These are phyloP conservation scores for Flaveria robusta DNA, from an alignment of 129 eudicot genomes.

Conservation along the genomic window DNA sequence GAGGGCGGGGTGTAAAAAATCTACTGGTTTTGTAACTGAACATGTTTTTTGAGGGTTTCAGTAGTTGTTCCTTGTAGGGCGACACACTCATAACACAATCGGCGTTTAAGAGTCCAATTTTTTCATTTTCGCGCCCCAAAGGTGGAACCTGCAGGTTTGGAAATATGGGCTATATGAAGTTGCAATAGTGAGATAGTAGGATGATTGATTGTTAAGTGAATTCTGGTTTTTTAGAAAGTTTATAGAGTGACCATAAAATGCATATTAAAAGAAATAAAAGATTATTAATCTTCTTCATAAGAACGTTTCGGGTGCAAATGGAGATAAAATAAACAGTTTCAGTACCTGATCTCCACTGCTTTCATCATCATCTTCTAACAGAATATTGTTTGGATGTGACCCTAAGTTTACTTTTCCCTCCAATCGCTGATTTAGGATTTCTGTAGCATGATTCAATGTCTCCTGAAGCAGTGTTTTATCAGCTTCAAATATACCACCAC, in stretches of 20 bases:
- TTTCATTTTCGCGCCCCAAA: conserved; percentile 30
- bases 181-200: background rate
- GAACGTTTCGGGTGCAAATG: background rate
- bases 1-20: conserved; percentile 43
- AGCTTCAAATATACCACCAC: conserved; percentile 35
- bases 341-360: conserved; percentile 47
- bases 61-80: conserved; percentile 38
- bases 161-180: background rate
- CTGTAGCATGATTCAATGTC: conserved; percentile 44
- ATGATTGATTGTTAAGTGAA: background rate
- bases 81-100: conserved; percentile 51
- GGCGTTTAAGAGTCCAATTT: conserved; percentile 47
- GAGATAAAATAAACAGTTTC: background rate
- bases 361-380: conserved; percentile 27
- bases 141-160: conserved; percentile 37
- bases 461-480: conserved; percentile 44
- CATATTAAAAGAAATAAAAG: background rate
- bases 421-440: conserved; percentile 38
- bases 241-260: background rate
- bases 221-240: background rate
- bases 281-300: background rate
- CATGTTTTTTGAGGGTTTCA: conserved; percentile 31
- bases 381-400: conserved; percentile 17
- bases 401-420: conserved; percentile 29
- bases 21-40: conserved; percentile 31